phyloP scores from a whole-genome alignment of 2,329 filamentous ascomycete genomes.

The Fonsecaea pedrosoi region DNA sequence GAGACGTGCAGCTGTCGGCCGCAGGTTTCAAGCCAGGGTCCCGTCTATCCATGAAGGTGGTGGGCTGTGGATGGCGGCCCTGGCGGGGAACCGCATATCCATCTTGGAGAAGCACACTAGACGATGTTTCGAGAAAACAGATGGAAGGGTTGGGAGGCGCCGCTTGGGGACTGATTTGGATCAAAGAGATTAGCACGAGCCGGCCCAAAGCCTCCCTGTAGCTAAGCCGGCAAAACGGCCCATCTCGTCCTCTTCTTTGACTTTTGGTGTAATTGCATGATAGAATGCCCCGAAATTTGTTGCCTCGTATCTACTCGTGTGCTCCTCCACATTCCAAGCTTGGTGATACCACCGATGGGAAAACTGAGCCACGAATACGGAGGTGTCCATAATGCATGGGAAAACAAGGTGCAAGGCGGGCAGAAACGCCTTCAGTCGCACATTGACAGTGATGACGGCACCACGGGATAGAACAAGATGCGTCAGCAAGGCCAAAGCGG shows the following conservation, averaged over 20 bases:
- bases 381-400: neutral
- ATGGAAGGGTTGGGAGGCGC: constrained; percentile 1
- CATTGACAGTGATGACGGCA: neutral
- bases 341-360: neutral
- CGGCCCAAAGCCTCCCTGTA: neutral
- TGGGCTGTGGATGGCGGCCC: constrained; percentile 1
- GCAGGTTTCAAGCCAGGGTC: constrained; percentile 1
- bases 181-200: neutral
- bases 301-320: neutral
- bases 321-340: neutral
- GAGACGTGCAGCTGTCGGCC: neutral
- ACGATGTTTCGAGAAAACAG: constrained; percentile 6
- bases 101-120: constrained; percentile 1
- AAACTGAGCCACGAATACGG: neutral
- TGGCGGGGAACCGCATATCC: constrained; percentile 8
- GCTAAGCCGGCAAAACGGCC: neutral
- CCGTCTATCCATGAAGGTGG: constrained; percentile 1
- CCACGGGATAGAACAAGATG: neutral
- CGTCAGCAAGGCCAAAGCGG: neutral
- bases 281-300: neutral
- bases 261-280: neutral
- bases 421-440: neutral
- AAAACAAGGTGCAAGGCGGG: neutral
- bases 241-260: neutral
- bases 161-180: neutral